Base-by-base conservation (phyloP, 108 stramenopile genomes). In the Schizochytrium sp. region DNA sequence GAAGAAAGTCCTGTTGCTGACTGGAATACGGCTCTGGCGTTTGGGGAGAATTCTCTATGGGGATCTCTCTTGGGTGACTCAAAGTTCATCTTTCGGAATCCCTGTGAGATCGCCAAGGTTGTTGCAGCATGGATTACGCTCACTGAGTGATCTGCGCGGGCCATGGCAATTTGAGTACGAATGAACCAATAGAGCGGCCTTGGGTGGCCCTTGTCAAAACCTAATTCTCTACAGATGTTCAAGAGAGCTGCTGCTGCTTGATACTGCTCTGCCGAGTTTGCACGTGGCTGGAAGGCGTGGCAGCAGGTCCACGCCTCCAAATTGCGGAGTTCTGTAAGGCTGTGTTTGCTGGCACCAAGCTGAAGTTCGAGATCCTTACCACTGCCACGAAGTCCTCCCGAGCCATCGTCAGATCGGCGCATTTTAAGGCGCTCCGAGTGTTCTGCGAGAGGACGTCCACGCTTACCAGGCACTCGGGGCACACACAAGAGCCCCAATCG, bases 381-480 rank as follows among this genome's bases (percentile, higher is more conserved):
- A 7, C 5, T 7, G 40, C 15, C 15, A 13, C 5, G 64, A 69
- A 28, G 28, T 28, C 28, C 28, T 28, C 15, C 64, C 28, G 19
- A 12, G 64, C 2, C 59, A 60, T 69, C 28, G 28, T 28, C 64
- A 44, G 64, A 69, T 44, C 64, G 40, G 64, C 64, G 64, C 64
- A 69, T 69, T 15, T 69, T 69, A 2, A 69, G 64, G 64, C 64
- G 64, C 3, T 69, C 64, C 64, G 64, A 69, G 64, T 69, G 64
- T 44, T 7, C 64, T 38, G 64, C 64, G 28, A 69, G 64, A 38
- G 64, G 64, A 38, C 64, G 40, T 38, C 64, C 64, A 44, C 64
- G 64, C 64, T 69, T 69, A 44, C 64, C 64, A 38, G 64, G 64
- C 28, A 15, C 15, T 38, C 64, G 64, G 10, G 64, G 64, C 64